Evolutionary conservation across 1,139 yeast species (phyloP), one percentile per base, ranked within the genome.

Genomic region (Casaregolazyma lundiana): DNA sequence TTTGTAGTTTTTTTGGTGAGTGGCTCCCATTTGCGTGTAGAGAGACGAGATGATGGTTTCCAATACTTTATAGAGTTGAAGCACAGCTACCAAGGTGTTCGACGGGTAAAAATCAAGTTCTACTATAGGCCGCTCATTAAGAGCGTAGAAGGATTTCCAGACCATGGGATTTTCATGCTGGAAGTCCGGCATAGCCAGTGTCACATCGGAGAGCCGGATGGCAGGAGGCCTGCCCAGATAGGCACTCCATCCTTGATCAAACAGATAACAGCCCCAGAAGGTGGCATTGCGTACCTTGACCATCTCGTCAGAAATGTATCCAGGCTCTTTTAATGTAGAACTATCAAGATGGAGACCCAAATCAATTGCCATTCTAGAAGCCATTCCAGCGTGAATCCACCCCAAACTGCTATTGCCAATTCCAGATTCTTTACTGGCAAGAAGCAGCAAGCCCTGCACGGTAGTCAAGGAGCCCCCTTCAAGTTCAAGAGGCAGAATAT

Each of bases 341-440:
- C 53, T 50, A 39, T 58, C 55, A 9, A 56, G 44, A 43, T 58
- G 61, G n/a, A 53, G 45, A 2, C 62, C 62, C 40, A 58, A 43
- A 34, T 58, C 62, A 5, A 57, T 48, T 2, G 58, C 58, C 59
- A 58, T 58, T 17, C 62, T 50, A 35, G 53, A 51, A 6, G 62
- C 59, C 60, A 58, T 58, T 6, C 62, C 62, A 8, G 58, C 53
- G 41, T 58, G 56, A 3, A 57, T 50, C 61, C 61, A 58, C 5
- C 61, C 62, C 1, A 54, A 50, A 21, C 59, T 51, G 37, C 57
- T 56, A 17, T 57, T 42, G 17, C 59, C 58, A 22, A 49, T 52
- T 7, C 56, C 60, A 2, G 58, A 55, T 43, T 58, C 62, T n/a
- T 53, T 47, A 24, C 56, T 45, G 7, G 58, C 59, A 5, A 56